Evolutionary conservation across 2,329 filamentous ascomycete species (phyloP).

Genomic region (Aspergillus pseudoviridinutans): DNA sequence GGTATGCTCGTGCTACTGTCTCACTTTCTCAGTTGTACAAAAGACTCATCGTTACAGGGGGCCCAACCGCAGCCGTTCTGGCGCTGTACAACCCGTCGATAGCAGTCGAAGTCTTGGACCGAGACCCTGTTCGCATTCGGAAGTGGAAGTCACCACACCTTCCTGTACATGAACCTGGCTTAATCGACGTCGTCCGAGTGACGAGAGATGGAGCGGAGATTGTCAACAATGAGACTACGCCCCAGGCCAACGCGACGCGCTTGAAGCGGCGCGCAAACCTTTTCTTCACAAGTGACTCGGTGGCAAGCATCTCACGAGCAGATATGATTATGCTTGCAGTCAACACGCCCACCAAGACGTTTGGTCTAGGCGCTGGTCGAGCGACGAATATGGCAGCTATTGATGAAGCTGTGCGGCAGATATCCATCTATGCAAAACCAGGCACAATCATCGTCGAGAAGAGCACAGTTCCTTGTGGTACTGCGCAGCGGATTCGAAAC

Average conservation of each 20-base stretch:
- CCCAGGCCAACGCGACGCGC: slow-evolving; percentile 24
- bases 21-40: neutral
- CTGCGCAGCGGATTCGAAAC: slow-evolving; percentile 64
- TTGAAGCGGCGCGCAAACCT: slow-evolving; percentile 59
- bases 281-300: slow-evolving; percentile 67
- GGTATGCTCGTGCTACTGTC: slow-evolving; percentile 48
- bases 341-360: slow-evolving; percentile 73
- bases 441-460: slow-evolving; percentile 78
- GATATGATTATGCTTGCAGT: slow-evolving; percentile 73
- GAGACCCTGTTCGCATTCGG: slow-evolving; percentile 60
- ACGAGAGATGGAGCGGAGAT: slow-evolving; percentile 33
- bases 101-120: slow-evolving; percentile 70
- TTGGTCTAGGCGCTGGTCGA: slow-evolving; percentile 64
- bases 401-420: slow-evolving; percentile 64
- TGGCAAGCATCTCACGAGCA: slow-evolving; percentile 59
- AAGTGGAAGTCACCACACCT: slow-evolving; percentile 70
- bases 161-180: slow-evolving; percentile 71
- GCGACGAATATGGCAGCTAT: slow-evolving; percentile 71
- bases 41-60: slow-evolving; percentile 46
- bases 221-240: neutral
- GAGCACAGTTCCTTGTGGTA: slow-evolving; percentile 73
- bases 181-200: slow-evolving; percentile 62
- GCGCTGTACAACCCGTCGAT: slow-evolving; percentile 69
- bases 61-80: slow-evolving; percentile 70
- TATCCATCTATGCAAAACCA: slow-evolving; percentile 62